Base-by-base conservation (phyloP, 2,329 filamentous ascomycete genomes). In the Claviceps quebecensis region DNA sequence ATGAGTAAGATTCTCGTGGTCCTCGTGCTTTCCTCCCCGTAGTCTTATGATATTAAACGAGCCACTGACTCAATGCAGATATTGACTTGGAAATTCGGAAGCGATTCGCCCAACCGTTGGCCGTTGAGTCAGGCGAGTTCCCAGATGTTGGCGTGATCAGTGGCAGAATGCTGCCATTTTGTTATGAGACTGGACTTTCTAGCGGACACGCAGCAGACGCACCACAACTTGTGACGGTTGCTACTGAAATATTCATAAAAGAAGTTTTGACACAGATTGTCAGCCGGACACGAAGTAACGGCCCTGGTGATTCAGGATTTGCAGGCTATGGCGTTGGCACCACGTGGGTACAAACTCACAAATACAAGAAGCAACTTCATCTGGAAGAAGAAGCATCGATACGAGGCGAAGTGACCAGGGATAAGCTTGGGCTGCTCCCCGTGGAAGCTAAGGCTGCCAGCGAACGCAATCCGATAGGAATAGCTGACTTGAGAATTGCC, bases 371-470 rank as follows among this genome's bases (percentile, higher is more conserved):
- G 53, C 86, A 87, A 63, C 73, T 95, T 11, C 79, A 81, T 51
- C 73, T 74, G 46, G 90, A 96, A 65, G 89, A 95, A 63, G 77
- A 84, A 44, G 77, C 80, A 0, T 81, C 79, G 26, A 76, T 81
- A 41, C 75, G 80, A n/a, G 88, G 89, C 4, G 86, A 90, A 58
- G 65, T 94, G 1, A 72, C 77, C 17, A 77, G 87, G 57, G 86
- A 89, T 53, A 83, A 85, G 54, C 83, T 78, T 47, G 89, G 89
- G 1, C 68, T 95, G 29, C 69, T 96, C 5, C 91, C 90, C 0
- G 71, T 89, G 38, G 89, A 96, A 66, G 80, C 86, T 3, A 88
- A 86, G 62, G 83, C 84, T 50, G 83, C 85, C 16, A 79, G 79
- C 51, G 80, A 84, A 58, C 75, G 88, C 40, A 78, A 81, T 5